Conservation (phyloP, 768 basidiomycete genomes). For the Tylopilus felleus region DNA sequence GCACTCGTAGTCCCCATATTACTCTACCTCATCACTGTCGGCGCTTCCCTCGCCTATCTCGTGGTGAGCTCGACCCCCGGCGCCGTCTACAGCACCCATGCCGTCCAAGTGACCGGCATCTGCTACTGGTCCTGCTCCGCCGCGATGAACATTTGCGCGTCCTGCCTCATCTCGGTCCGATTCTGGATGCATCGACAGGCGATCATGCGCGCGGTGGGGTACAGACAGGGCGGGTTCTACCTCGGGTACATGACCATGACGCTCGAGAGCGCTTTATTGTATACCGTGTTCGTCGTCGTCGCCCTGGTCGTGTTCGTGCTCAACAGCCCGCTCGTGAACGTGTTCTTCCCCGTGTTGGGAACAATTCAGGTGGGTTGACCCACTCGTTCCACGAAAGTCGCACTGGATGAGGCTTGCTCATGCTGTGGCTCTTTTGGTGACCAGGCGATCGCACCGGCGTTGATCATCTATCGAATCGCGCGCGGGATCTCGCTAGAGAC, state of each 20-base stretch:
- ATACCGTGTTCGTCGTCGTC: constrained; percentile 11
- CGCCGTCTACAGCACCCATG: constrained; percentile 13
- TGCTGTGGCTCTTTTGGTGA: neutral
- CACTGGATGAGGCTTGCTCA: too few relatives aligned
- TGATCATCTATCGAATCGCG: constrained; percentile 24
- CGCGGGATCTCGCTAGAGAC: constrained; percentile 21
- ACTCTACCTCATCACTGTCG: constrained; percentile 19
- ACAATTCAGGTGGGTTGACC: constrained; percentile 17
- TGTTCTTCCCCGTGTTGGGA: constrained; percentile 24
- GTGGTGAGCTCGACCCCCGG: constrained; percentile 12
- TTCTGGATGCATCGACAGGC: constrained; percentile 20
- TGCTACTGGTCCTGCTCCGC: constrained; percentile 16
- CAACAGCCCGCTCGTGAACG: constrained; percentile 23
- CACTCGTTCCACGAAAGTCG: too few relatives aligned
- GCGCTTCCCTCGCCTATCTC: constrained; percentile 16
- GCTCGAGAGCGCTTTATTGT: constrained; percentile 23
- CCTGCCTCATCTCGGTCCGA: constrained; percentile 12
- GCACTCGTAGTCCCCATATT: neutral
- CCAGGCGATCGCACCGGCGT: constrained; percentile 16
- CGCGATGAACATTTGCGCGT: constrained; percentile 15
- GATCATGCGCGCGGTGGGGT: constrained; percentile 7
- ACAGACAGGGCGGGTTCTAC: constrained; percentile 17
- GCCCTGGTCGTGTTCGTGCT: constrained; percentile 12
- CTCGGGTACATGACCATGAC: constrained; percentile 25
- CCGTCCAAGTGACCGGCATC: constrained; percentile 14